Conservation (phyloP, 371 early-diverging fungal species). For the Mortierella sp. region DNA sequence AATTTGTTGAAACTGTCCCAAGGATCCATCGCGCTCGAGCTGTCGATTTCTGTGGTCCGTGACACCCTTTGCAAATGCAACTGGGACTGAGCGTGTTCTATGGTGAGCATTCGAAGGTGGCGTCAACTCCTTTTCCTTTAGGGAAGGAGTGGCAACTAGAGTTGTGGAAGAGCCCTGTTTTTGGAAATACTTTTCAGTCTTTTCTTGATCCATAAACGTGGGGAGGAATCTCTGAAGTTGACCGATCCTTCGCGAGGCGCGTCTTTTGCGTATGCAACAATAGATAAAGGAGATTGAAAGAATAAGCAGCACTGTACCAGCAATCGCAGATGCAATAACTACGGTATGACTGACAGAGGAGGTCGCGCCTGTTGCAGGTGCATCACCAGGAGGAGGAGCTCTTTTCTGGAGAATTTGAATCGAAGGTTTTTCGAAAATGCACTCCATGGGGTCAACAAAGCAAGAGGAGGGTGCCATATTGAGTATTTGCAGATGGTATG, state of each 20-base stretch:
- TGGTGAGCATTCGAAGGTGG: slow-evolving; percentile 38
- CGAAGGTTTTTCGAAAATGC: slow-evolving; percentile 17
- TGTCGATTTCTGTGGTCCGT: slow-evolving; percentile 44
- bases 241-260: slow-evolving; percentile 44
- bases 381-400: slow-evolving; percentile 35
- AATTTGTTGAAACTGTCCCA: slow-evolving; percentile 55
- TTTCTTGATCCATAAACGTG: slow-evolving; percentile 52
- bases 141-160: slow-evolving; percentile 9
- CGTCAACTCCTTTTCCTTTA: slow-evolving; percentile 6
- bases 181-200: slow-evolving; percentile 50
- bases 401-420: slow-evolving; percentile 25
- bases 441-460: slow-evolving; percentile 43
- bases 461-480: slow-evolving; percentile 28
- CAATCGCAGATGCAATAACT: slow-evolving; percentile 18
- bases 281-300: slow-evolving; percentile 28
- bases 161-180: slow-evolving; percentile 28
- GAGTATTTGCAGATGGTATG: not conserved
- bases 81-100: slow-evolving; percentile 37
- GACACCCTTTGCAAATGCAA: slow-evolving; percentile 42
- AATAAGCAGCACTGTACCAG: slow-evolving; percentile 32
- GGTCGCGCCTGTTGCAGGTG: not conserved
- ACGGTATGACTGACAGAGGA: slow-evolving; percentile 3
- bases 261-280: slow-evolving; percentile 42
- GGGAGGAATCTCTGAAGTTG: slow-evolving; percentile 52
- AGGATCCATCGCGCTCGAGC: slow-evolving; percentile 41